A percentile compares a stretch with the other conserved stretches of the same genome.
Evolutionary conservation across 257 asterid species (phyloP).

Genomic region (Ilex aquifolium): DNA sequence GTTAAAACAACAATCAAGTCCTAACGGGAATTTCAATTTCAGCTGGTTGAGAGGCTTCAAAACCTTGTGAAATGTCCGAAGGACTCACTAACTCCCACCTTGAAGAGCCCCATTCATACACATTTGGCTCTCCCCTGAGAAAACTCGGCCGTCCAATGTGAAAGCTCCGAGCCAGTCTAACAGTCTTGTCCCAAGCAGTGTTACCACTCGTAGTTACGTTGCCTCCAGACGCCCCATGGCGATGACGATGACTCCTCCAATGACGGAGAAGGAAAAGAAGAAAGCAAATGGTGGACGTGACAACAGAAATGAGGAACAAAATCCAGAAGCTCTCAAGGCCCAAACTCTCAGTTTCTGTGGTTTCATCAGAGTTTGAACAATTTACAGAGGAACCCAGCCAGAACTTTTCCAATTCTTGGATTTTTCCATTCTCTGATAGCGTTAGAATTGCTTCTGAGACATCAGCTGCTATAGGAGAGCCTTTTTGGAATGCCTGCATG

Average conservation of each 20-base stretch:
- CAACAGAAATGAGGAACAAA: slow-evolving; percentile 24
- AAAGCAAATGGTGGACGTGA: slow-evolving; percentile 23
- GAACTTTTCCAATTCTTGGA: slow-evolving; percentile 9
- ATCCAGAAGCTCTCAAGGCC: slow-evolving; percentile 32
- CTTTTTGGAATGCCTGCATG: slow-evolving; percentile 29
- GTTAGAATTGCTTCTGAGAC: slow-evolving; percentile 30
- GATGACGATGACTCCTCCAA: not conserved
- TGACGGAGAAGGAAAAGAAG: slow-evolving; percentile 12
- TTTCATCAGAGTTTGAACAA: slow-evolving; percentile 14
- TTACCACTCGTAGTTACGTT: not conserved
- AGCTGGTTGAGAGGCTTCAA: slow-evolving; percentile 3
- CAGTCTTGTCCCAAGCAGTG: slow-evolving; percentile 3
- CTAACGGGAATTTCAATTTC: not conserved
- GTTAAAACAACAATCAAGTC: not conserved
- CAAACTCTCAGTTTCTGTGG: slow-evolving; percentile 16
- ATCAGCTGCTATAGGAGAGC: slow-evolving; percentile 31
- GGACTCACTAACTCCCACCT: slow-evolving; percentile 20
- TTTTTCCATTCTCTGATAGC: slow-evolving; percentile 23
- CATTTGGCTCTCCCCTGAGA: slow-evolving; percentile 1
- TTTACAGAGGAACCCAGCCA: slow-evolving; percentile 17
- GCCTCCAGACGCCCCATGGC: not conserved
- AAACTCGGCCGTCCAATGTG: not conserved
- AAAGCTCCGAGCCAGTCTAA: not conserved
- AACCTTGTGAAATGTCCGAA: slow-evolving; percentile 13
- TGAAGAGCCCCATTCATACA: not conserved